A percentile compares a stretch with the other conserved stretches of the same genome.
Conservation (phyloP, 257 asterid species). For the Lycium ferocissimum region DNA sequence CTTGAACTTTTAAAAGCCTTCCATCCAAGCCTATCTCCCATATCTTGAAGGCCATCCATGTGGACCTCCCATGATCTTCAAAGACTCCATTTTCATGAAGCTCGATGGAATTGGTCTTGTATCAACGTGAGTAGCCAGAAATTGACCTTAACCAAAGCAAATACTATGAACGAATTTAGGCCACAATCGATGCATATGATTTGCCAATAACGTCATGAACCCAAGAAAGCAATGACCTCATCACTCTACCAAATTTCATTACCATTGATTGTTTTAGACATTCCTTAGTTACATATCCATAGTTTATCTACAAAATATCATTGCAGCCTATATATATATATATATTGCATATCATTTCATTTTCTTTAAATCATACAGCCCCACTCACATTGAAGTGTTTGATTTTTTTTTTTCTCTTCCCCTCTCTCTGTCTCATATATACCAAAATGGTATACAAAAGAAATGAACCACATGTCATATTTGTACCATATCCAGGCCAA, state of each 20-base stretch:
- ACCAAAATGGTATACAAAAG: not conserved
- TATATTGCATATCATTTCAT: not conserved
- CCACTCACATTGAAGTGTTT: not conserved
- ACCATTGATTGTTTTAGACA: not conserved
- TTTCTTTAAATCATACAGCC: not conserved
- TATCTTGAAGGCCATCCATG: too few species aligned
- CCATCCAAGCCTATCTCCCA: too few species aligned
- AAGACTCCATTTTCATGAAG: too few species aligned
- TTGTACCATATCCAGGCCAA: slow-evolving; percentile 73
- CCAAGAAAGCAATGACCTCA: not conserved
- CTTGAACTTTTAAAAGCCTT: too few species aligned
- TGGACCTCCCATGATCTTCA: too few species aligned
- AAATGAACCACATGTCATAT: slow-evolving; percentile 47
- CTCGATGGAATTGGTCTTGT: too few species aligned
- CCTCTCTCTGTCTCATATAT: not conserved
- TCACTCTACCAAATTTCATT: not conserved
- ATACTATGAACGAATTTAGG: too few species aligned
- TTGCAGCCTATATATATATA: not conserved
- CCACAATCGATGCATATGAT: too few species aligned
- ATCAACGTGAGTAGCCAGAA: too few species aligned
- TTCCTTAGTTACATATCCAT: too few species aligned
- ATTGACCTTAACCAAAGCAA: too few species aligned
- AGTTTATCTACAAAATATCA: not conserved
- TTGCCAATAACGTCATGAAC: not conserved
- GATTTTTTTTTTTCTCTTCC: not conserved